A percentile compares a stretch with the other conserved stretches of the same genome.
Evolutionary conservation across 768 basidiomycete genomes (phyloP).

Genomic region (Podaxis sp.): DNA sequence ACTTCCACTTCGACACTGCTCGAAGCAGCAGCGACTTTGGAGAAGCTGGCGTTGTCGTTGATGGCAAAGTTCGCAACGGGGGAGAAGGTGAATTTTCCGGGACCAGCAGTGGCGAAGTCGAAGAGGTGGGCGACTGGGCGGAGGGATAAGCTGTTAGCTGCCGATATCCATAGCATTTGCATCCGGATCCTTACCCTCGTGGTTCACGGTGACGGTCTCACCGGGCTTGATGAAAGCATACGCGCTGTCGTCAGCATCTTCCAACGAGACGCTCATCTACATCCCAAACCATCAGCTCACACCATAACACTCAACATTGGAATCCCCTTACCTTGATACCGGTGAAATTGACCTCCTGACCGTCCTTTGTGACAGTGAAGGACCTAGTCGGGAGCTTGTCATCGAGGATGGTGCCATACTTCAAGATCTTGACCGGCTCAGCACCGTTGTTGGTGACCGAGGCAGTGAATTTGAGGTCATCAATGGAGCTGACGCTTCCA

Average conservation of each 20-base stretch:
- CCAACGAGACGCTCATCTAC: slow-evolving; percentile 36
- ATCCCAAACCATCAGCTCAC: background rate
- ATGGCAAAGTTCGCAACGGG: slow-evolving; percentile 38
- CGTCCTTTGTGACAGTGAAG: slow-evolving; percentile 41
- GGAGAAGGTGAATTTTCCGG: slow-evolving; percentile 38
- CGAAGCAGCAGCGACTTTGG: slow-evolving; percentile 25
- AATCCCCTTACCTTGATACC: slow-evolving; percentile 36
- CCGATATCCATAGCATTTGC: background rate
- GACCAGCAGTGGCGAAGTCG: slow-evolving; percentile 39
- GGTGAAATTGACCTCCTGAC: slow-evolving; percentile 35
- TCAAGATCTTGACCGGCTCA: slow-evolving; percentile 40
- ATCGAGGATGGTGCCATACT: slow-evolving; percentile 47
- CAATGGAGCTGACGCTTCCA: slow-evolving; percentile 31
- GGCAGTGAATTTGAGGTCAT: slow-evolving; percentile 39
- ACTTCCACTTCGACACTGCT: slow-evolving; percentile 32
- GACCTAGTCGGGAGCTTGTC: slow-evolving; percentile 40
- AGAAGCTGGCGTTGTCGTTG: slow-evolving; percentile 27
- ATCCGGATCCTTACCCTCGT: slow-evolving; percentile 28
- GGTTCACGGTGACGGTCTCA: slow-evolving; percentile 35
- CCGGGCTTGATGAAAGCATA: slow-evolving; percentile 39
- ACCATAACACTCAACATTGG: background rate
- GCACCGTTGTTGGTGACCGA: slow-evolving; percentile 39
- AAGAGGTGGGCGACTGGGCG: slow-evolving; percentile 36
- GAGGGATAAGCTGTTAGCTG: background rate
- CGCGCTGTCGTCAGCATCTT: slow-evolving; percentile 35